Conservation (phyloP, 2,329 filamentous ascomycete species). For the Fusarium avenaceum region DNA sequence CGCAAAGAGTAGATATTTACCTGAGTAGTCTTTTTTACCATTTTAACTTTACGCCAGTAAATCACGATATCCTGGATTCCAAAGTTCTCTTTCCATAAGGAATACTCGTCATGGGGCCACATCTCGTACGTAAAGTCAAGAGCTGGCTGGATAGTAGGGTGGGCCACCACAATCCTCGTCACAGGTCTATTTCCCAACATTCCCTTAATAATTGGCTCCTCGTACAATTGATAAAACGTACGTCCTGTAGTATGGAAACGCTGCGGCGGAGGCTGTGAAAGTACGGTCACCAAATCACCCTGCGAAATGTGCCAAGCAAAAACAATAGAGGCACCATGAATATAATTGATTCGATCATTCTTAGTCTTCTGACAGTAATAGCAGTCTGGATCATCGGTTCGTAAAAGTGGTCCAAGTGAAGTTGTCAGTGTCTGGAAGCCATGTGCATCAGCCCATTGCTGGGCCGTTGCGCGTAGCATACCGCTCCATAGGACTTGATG, state of each 20-base stretch:
- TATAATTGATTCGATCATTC: slow-evolving; percentile 4
- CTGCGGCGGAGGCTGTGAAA: slow-evolving; percentile 34
- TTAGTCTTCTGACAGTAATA: neutral
- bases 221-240: slow-evolving; percentile 27
- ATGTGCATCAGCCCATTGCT: slow-evolving; percentile 36
- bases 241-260: slow-evolving; percentile 31
- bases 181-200: slow-evolving; percentile 22
- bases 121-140: slow-evolving; percentile 23
- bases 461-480: slow-evolving; percentile 16
- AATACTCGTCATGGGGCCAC: slow-evolving; percentile 32
- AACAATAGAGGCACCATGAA: slow-evolving; percentile 40
- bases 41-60: too few species aligned
- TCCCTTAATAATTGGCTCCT: slow-evolving; percentile 38
- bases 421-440: slow-evolving; percentile 34
- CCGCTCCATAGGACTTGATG: slow-evolving; percentile 41
- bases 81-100: too few species aligned
- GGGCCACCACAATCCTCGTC: slow-evolving; percentile 1
- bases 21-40: fast-evolving
- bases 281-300: slow-evolving; percentile 29
- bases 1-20: too few species aligned
- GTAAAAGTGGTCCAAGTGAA: slow-evolving; percentile 32
- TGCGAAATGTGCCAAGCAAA: slow-evolving; percentile 32
- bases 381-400: slow-evolving; percentile 2
- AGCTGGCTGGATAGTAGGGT: slow-evolving; percentile 15
- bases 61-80: too few species aligned